Conservation (phyloP, 2,329 filamentous ascomycete species). For the Paraconiothyrium brasiliense region DNA sequence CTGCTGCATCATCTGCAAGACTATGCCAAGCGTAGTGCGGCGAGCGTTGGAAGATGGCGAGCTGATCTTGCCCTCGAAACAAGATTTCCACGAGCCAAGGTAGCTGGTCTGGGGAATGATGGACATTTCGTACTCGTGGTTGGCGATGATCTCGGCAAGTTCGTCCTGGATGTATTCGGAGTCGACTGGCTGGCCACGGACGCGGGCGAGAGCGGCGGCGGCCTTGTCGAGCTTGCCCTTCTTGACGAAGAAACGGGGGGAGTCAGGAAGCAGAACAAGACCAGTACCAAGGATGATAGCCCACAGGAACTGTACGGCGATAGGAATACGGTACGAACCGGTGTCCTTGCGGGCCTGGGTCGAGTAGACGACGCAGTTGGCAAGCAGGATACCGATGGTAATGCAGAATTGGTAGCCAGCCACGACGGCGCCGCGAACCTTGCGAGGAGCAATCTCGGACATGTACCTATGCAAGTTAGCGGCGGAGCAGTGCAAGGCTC, state of each 20-base stretch:
- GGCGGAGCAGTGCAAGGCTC: neutral
- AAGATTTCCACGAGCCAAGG: conserved; percentile 69
- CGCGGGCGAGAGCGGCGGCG: conserved; percentile 68
- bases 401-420: conserved; percentile 86
- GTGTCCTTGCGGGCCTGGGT: conserved; percentile 71
- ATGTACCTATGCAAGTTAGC: conserved; percentile 68
- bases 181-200: conserved; percentile 78
- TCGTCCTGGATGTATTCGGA: conserved; percentile 83
- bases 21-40: conserved; percentile 58
- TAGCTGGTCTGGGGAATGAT: conserved; percentile 54
- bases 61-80: conserved; percentile 64
- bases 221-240: conserved; percentile 75
- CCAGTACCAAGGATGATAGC: conserved; percentile 77
- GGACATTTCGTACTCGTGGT: conserved; percentile 84
- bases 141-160: conserved; percentile 87
- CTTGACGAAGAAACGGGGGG: conserved; percentile 87
- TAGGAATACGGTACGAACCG: conserved; percentile 79
- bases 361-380: conserved; percentile 78
- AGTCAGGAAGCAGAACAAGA: conserved; percentile 82
- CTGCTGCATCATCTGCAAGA: conserved; percentile 62
- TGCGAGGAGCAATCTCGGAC: conserved; percentile 77
- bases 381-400: conserved; percentile 80
- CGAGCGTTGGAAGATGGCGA: conserved; percentile 62
- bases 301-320: conserved; percentile 83
- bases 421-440: conserved; percentile 81